Base-by-base conservation (phyloP, 2,329 filamentous ascomycete genomes). In the Escovopsis weberi region DNA sequence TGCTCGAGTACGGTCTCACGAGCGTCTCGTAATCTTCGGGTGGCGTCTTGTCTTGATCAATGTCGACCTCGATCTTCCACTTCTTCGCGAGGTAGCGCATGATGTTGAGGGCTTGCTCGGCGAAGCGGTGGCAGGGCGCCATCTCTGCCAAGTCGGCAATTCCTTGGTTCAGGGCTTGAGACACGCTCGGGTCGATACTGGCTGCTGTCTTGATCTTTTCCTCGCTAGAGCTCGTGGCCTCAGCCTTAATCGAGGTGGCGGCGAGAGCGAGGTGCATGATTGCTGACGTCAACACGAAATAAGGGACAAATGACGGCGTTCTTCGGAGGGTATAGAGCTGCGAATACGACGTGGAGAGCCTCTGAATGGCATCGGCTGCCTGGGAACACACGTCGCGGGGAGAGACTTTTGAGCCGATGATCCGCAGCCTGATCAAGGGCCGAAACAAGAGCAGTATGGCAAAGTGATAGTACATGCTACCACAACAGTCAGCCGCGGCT, bases 361-460 rank as follows among this genome's bases (percentile, higher is more conserved):
- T 66, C 47, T 75, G 72, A 15, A 78, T 77, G 26, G 73, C 73
- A 46, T 76, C 72, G 28, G 74, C 73, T 1, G 74, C 74, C 49
- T 77, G 72, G 2, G 69, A 69, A 57, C 80, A 85, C 12, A 82
- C 74, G 47, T 82, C 77, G 34, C 73, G 70, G 7, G 81, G 80
- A 4, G 68, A 66, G 2, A 84, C 65, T 41, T 72, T 70, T 7
- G 78, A 82, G 8, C 75, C 73, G 39, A 80, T 69, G 51, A 83
- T 75, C 9, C 66, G 65, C 7, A 78, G 54, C 48, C 75, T 83
- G 53, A 85, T 78, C 33, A 86, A 67, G 0, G 82, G 82, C 6
- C 82, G 70, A 55, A 86, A 86, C 1, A 87, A 69, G n/a, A 85
- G 70, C 0, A 82, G 59, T n/a, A 80, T 79, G 28, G 76, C 72